phyloP scores from a whole-genome alignment of 2,329 filamentous ascomycete species.

The Teratosphaeria epicoccoides region DNA sequence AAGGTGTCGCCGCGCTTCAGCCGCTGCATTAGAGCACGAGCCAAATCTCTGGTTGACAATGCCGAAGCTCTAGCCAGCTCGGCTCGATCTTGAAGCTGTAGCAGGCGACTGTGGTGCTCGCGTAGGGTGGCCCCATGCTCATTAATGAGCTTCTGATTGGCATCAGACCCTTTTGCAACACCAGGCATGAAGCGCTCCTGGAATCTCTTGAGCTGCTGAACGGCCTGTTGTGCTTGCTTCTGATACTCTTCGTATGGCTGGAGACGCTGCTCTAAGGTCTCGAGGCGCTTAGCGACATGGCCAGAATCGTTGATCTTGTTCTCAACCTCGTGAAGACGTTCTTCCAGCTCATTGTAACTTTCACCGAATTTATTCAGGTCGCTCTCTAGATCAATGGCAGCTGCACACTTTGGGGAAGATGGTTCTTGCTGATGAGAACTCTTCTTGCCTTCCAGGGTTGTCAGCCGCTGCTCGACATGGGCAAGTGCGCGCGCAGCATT shows the following conservation, averaged over 20 bases:
- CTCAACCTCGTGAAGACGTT: not conserved
- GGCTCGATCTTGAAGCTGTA: not conserved
- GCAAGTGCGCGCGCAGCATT: constrained; percentile 1
- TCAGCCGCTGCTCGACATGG: not conserved
- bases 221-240: constrained; percentile 1
- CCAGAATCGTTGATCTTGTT: not conserved
- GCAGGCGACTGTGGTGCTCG: not conserved
- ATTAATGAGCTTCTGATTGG: not conserved
- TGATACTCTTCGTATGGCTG: constrained; percentile 6
- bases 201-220: constrained; percentile 3
- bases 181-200: not conserved
- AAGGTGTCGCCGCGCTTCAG: constrained; percentile 2
- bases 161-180: not conserved
- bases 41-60: constrained; percentile 3
- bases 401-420: not conserved
- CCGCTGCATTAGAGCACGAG: not conserved
- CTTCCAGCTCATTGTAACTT: constrained; percentile 1
- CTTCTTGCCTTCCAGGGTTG: constrained; percentile 1
- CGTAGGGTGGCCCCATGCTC: constrained; percentile 1
- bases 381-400: not conserved
- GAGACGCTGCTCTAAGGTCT: not conserved
- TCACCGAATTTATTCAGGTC: not conserved
- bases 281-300: not conserved
- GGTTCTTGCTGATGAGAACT: not conserved
- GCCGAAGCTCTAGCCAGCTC: constrained; percentile 1